Evolutionary conservation across 495 filamentous ascomycete species (phyloP).

Genomic region (Podospora australis): DNA sequence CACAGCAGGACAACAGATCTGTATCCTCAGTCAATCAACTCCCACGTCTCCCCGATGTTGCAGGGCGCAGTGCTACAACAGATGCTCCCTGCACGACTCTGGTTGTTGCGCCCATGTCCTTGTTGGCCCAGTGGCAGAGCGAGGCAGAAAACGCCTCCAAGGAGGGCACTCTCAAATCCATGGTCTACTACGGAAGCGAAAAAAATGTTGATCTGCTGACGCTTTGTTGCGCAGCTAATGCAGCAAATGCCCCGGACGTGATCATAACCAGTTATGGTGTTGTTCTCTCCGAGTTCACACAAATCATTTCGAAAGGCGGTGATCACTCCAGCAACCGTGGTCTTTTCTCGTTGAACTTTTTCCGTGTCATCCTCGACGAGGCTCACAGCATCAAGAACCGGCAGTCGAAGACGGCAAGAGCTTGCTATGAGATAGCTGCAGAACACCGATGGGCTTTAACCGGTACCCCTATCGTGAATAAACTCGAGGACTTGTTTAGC

Average conservation of each 20-base stretch:
- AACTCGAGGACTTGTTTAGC: conserved; percentile 93
- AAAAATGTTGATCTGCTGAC: conserved; percentile 68
- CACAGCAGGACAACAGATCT: conserved; percentile 45
- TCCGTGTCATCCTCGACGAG: conserved; percentile 91
- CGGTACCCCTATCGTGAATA: conserved; percentile 94
- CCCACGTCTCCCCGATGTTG: conserved; percentile 51
- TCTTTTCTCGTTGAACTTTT: conserved; percentile 86
- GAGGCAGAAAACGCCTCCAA: conserved; percentile 85
- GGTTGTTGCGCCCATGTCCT: conserved; percentile 89
- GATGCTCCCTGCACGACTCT: conserved; percentile 83
- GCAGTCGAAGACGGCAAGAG: conserved; percentile 79
- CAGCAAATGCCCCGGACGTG: conserved; percentile 69
- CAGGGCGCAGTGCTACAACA: conserved; percentile 40
- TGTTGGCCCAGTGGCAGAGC: conserved; percentile 92
- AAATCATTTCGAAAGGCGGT: conserved; percentile 50
- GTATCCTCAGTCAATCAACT: conserved; percentile 38
- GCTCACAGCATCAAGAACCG: conserved; percentile 93
- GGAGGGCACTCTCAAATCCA: conserved; percentile 68
- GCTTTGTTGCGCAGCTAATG: conserved; percentile 69
- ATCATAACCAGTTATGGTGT: conserved; percentile 96
- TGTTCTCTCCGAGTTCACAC: conserved; percentile 81
- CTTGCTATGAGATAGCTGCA: conserved; percentile 82
- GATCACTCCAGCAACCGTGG: conserved; percentile 58
- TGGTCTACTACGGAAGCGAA: conserved; percentile 88
- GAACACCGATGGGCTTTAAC: conserved; percentile 90